These are phyloP conservation scores for Fusarium nematophilum DNA, from an alignment of 2,329 filamentous ascomycete species.

Conservation along the genomic window DNA sequence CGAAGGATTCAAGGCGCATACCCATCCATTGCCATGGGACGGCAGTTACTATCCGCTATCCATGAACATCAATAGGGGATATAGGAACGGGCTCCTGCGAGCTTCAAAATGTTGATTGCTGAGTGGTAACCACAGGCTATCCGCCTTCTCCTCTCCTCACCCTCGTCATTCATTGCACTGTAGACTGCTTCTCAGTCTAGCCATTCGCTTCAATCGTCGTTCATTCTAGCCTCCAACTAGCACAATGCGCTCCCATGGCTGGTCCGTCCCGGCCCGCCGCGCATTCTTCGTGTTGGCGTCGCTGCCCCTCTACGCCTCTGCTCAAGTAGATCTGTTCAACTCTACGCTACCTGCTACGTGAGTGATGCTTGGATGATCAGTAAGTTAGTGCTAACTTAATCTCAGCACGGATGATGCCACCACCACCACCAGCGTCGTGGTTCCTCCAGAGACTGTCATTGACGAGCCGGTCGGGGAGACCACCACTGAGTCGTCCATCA, in stretches of 20 bases:
- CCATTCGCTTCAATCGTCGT: conserved; percentile 8
- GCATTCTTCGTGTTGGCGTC: conserved; percentile 25
- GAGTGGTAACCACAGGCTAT: neutral
- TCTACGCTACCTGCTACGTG: neutral
- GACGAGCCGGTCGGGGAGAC: too few species aligned
- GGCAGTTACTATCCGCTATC: too few species aligned
- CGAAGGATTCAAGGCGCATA: neutral
- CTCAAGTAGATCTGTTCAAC: conserved; percentile 14
- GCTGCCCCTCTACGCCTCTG: conserved; percentile 19
- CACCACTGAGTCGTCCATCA: neutral
- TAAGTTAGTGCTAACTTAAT: neutral
- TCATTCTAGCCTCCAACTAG: neutral
- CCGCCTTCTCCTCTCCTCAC: neutral
- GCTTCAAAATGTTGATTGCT: neutral
- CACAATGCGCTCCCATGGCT: conserved; percentile 18
- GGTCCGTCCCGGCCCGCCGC: conserved; percentile 8
- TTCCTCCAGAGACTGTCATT: neutral
- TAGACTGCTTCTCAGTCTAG: conserved; percentile 1
- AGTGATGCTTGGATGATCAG: neutral
- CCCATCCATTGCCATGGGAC: neutral
- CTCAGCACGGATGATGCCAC: neutral
- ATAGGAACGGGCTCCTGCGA: neutral
- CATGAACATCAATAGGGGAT: neutral
- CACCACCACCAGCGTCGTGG: neutral
- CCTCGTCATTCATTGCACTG: conserved; percentile 3